A percentile compares a stretch with the other conserved stretches of the same genome.
These are phyloP conservation scores for Tetradesmus obliquus DNA, from an alignment of 139 green algal genomes.

Conservation along the genomic window DNA sequence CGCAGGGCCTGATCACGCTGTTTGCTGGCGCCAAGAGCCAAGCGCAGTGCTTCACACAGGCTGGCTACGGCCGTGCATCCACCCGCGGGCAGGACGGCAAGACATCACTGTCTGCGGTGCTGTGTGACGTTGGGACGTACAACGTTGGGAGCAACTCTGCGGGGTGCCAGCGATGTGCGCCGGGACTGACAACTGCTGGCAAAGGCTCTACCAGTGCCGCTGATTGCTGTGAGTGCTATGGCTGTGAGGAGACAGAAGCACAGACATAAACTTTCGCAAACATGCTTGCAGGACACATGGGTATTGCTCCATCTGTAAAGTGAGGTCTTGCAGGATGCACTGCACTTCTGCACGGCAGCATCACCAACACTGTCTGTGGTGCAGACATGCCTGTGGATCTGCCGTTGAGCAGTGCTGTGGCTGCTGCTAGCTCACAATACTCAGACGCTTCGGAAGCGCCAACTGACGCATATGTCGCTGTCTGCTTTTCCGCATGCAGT, in stretches of 20 bases:
- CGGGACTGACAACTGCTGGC: not conserved
- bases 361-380: no score
- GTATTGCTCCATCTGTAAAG: no score
- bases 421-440: no score
- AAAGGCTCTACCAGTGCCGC: not conserved
- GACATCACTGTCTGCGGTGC: not conserved
- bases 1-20: not conserved
- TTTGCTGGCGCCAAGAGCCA: not conserved
- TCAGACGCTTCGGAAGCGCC: no score
- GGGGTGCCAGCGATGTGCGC: not conserved
- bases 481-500: not conserved
- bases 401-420: no score
- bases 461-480: no score
- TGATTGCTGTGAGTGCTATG: not conserved
- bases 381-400: no score
- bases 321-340: no score
- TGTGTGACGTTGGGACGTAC: conserved; percentile 7
- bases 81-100: not conserved
- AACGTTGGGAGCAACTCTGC: conserved; percentile 6
- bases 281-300: no score
- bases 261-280: no score
- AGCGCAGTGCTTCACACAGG: not conserved
- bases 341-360: not conserved
- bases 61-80: not conserved
- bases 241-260: no score